Conservation (phyloP, 176 grass and related monocot genomes). For the Tillandsia fasciculata region DNA sequence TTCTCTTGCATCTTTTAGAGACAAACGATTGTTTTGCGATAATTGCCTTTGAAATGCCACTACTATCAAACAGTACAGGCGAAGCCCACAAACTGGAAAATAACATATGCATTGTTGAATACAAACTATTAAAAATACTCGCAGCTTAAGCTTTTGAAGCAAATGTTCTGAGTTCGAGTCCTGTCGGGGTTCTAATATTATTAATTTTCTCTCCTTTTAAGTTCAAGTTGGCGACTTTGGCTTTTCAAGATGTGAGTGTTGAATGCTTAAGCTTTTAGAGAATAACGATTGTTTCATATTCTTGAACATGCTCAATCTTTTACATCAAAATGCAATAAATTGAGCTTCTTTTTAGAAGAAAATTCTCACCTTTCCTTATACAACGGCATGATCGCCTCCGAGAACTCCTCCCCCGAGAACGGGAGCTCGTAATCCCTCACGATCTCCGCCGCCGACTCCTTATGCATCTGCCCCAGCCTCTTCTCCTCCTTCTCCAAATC, state of each 20-base stretch:
- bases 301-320: background rate
- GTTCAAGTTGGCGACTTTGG: too few relatives aligned
- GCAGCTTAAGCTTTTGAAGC: too few relatives aligned
- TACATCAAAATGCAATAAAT: background rate
- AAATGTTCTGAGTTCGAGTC: too few relatives aligned
- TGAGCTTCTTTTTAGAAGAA: background rate
- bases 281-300: background rate
- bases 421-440: constrained; percentile 67
- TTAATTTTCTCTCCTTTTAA: too few relatives aligned
- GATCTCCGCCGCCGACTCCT: constrained; percentile 50
- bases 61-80: background rate
- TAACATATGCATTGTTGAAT: too few relatives aligned
- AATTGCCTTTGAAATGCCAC: background rate
- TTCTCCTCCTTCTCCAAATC: constrained; percentile 51
- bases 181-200: too few relatives aligned
- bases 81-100: too few relatives aligned
- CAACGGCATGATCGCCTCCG: constrained; percentile 56
- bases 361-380: constrained; percentile 48
- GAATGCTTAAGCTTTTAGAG: background rate
- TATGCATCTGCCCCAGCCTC: constrained; percentile 67
- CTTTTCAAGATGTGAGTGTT: too few relatives aligned
- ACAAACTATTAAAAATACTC: too few relatives aligned
- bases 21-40: too few relatives aligned
- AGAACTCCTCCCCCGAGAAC: constrained; percentile 51
- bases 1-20: too few relatives aligned